These are phyloP conservation scores for Plasmodium knowlesi DNA, from an alignment of 169 alveolate genomes.

Conservation along the genomic window DNA sequence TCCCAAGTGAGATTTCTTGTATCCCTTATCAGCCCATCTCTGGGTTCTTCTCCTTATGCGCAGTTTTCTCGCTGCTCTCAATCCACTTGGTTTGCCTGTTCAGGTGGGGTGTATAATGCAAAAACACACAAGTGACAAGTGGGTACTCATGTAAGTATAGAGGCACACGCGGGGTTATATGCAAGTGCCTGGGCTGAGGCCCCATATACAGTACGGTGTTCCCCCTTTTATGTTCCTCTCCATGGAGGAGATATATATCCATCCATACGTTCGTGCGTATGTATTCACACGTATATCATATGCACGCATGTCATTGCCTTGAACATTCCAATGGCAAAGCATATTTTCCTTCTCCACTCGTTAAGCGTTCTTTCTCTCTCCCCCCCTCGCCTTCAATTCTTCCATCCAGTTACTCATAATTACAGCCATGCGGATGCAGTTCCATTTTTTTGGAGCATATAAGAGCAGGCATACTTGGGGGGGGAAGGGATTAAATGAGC, in stretches of 20 bases:
- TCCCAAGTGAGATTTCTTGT: conserved; percentile 96
- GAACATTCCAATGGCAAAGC: background rate
- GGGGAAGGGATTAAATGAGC: background rate
- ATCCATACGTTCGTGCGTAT: background rate
- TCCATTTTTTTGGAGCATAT: background rate
- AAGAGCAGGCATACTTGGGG: background rate
- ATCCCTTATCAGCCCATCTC: conserved; percentile 98
- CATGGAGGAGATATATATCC: too few relatives aligned
- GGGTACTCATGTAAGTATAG: too few relatives aligned
- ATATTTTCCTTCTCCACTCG: too few relatives aligned
- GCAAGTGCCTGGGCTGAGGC: background rate
- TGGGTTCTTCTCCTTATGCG: conserved; percentile 96
- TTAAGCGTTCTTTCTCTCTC: background rate
- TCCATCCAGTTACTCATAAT: background rate
- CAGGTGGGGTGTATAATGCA: background rate
- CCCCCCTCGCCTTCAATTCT: too few relatives aligned
- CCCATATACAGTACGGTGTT: too few relatives aligned
- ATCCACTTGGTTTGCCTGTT: conserved; percentile 98
- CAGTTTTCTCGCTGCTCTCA: conserved; percentile 98
- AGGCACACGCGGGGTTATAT: background rate
- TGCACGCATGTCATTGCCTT: background rate
- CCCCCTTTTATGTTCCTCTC: too few relatives aligned
- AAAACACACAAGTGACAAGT: too few relatives aligned
- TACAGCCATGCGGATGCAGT: background rate
- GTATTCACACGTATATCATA: too few relatives aligned